A percentile compares a stretch with the other conserved stretches of the same genome.
Evolutionary conservation across 768 basidiomycete genomes (phyloP).

Genomic region (Hypholoma fasciculare): DNA sequence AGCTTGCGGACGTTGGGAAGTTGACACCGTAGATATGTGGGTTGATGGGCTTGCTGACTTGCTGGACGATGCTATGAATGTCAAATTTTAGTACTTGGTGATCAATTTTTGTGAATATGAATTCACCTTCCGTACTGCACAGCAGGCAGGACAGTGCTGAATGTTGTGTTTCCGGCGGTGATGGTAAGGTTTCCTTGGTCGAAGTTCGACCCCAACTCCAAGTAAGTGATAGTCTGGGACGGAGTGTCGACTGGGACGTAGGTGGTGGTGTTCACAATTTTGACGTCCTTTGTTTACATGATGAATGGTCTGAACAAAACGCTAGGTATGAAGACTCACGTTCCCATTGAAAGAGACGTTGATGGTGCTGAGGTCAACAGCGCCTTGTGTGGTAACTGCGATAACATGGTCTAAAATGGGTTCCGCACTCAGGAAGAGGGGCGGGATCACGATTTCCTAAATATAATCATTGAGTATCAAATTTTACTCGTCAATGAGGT

Average conservation of each 20-base stretch:
- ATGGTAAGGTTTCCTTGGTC: conserved; percentile 42
- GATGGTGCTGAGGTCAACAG: conserved; percentile 40
- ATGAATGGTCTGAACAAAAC: neutral
- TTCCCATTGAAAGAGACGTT: conserved; percentile 37
- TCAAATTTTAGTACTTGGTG: neutral
- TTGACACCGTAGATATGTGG: conserved; percentile 55
- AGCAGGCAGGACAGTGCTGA: conserved; percentile 42
- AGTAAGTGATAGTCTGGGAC: conserved; percentile 47
- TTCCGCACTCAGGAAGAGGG: conserved; percentile 52
- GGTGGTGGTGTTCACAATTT: conserved; percentile 33
- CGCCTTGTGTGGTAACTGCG: conserved; percentile 49
- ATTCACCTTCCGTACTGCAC: conserved; percentile 41
- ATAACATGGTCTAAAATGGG: conserved; percentile 47
- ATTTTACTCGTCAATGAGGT: neutral
- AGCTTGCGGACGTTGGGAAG: conserved; percentile 47
- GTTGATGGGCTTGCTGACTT: conserved; percentile 39
- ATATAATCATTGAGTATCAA: neutral
- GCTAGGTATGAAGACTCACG: conserved; percentile 22
- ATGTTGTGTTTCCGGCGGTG: conserved; percentile 37
- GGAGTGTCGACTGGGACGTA: conserved; percentile 48
- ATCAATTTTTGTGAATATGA: neutral
- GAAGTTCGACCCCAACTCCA: conserved; percentile 40
- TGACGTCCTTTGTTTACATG: conserved; percentile 23
- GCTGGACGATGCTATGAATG: conserved; percentile 34
- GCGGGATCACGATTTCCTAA: conserved; percentile 43